Percentiles rank a stretch among this genome's conserved stretches.
Evolutionary conservation across 2,329 filamentous ascomycete genomes (phyloP).

Genomic region (Colletotrichum paranaense): DNA sequence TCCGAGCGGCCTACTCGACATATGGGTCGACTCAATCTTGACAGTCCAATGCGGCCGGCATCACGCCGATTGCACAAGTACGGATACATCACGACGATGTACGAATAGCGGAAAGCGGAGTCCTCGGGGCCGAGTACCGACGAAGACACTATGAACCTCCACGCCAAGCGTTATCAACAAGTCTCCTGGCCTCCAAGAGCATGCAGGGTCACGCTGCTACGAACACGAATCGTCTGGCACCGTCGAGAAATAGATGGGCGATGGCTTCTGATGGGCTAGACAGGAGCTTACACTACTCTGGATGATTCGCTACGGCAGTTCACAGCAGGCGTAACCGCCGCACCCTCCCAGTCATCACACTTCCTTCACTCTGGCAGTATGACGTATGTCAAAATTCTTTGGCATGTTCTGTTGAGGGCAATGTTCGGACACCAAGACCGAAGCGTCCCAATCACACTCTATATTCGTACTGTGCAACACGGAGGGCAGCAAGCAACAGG

Average conservation of each 20-base stretch:
- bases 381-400: slow-evolving; percentile 16
- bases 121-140: slow-evolving; percentile 31
- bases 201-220: slow-evolving; percentile 8
- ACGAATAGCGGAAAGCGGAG: slow-evolving; percentile 19
- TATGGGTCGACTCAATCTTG: slow-evolving; percentile 26
- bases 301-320: slow-evolving; percentile 20
- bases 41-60: slow-evolving; percentile 11
- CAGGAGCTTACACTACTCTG: neutral
- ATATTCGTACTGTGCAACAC: neutral
- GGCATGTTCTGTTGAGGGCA: slow-evolving; percentile 9
- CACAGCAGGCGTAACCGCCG: slow-evolving; percentile 7
- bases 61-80: slow-evolving; percentile 20
- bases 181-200: slow-evolving; percentile 5
- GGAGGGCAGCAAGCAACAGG: neutral
- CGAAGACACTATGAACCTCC: neutral
- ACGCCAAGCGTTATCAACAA: slow-evolving; percentile 14
- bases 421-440: slow-evolving; percentile 18
- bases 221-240: slow-evolving; percentile 8
- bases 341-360: slow-evolving; percentile 11
- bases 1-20: slow-evolving; percentile 19
- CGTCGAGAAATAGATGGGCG: neutral
- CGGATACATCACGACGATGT: neutral
- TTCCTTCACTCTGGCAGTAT: slow-evolving; percentile 26
- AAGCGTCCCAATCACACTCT: slow-evolving; percentile 27
- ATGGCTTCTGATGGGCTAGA: neutral